Evolutionary conservation across 2,329 filamentous ascomycete genomes (phyloP).

Genomic region (Biscogniauxia sp.): DNA sequence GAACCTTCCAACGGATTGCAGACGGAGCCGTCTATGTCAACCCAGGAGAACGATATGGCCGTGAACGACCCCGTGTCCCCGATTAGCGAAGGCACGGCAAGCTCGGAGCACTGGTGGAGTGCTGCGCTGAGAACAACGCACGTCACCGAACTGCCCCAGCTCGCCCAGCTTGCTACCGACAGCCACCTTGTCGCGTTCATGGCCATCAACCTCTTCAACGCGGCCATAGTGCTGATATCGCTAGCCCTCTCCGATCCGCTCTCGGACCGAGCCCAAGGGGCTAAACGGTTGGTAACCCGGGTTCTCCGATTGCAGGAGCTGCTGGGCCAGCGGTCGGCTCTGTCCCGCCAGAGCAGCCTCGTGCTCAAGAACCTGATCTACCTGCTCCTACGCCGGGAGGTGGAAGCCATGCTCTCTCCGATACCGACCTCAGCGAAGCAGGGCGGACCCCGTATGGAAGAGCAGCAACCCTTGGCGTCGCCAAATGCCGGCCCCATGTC

Average conservation of each 20-base stretch:
- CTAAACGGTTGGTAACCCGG: not conserved
- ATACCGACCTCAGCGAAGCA: not conserved
- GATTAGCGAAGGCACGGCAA: not conserved
- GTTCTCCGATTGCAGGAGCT: not conserved
- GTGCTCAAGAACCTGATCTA: not conserved
- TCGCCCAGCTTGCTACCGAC: not conserved
- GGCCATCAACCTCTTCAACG: not conserved
- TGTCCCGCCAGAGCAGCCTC: not conserved
- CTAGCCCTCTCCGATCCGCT: not conserved
- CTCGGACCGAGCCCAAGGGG: not conserved
- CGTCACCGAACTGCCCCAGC: not conserved
- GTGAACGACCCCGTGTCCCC: not conserved
- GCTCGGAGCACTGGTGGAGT: not conserved
- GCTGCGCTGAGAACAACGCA: not conserved
- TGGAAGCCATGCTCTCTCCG: not conserved
- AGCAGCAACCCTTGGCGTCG: not conserved
- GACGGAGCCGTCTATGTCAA: not conserved
- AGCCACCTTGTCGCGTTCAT: not conserved
- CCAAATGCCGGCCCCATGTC: not conserved
- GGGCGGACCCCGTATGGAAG: not conserved
- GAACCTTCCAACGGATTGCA: not conserved
- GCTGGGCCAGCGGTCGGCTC: not conserved
- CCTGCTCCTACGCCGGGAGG: not conserved
- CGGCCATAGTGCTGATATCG: not conserved
- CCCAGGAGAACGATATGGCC: not conserved